Evolutionary conservation across 2,329 filamentous ascomycete genomes (phyloP).

Genomic region (Colletotrichum tropicicola): DNA sequence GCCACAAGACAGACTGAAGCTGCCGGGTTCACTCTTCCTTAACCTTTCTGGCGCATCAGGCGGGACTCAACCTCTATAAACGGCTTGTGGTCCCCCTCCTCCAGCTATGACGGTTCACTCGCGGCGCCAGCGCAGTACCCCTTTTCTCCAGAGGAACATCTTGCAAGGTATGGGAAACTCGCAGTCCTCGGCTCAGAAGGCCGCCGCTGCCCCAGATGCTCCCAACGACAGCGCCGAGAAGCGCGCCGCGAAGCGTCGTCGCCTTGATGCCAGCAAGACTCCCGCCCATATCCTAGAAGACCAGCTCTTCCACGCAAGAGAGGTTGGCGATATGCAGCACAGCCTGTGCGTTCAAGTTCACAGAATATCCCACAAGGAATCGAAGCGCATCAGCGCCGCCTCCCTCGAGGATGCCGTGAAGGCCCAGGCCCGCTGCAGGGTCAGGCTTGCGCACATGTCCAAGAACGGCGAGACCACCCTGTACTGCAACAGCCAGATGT

Average conservation of each 20-base stretch:
- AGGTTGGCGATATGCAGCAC: constrained; percentile 45
- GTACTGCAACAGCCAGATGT: constrained; percentile 63
- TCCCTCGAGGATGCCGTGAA: constrained; percentile 38
- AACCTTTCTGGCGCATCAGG: constrained; percentile 8
- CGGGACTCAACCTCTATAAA: constrained; percentile 17
- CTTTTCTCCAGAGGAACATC: constrained; percentile 63
- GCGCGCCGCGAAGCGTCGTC: constrained; percentile 60
- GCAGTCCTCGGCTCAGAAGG: constrained; percentile 48
- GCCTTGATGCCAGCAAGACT: constrained; percentile 49
- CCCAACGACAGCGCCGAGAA: constrained; percentile 44
- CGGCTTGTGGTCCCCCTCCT: constrained; percentile 39
- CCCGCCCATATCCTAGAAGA: constrained; percentile 40
- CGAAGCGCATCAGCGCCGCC: constrained; percentile 33
- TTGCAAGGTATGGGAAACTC: constrained; percentile 57
- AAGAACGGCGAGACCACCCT: constrained; percentile 42
- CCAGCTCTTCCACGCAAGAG: constrained; percentile 41
- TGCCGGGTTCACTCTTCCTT: neutral
- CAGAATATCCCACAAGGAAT: constrained; percentile 60
- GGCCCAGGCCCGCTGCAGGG: constrained; percentile 50
- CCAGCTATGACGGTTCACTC: constrained; percentile 58
- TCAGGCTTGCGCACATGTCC: constrained; percentile 46
- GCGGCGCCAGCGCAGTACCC: constrained; percentile 57
- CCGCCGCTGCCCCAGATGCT: constrained; percentile 42
- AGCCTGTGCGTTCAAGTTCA: constrained; percentile 62
- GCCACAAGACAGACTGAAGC: constrained; percentile 6